Base-by-base conservation (phyloP, 2,329 filamentous ascomycete species). In the Rasamsonia emersonii region DNA sequence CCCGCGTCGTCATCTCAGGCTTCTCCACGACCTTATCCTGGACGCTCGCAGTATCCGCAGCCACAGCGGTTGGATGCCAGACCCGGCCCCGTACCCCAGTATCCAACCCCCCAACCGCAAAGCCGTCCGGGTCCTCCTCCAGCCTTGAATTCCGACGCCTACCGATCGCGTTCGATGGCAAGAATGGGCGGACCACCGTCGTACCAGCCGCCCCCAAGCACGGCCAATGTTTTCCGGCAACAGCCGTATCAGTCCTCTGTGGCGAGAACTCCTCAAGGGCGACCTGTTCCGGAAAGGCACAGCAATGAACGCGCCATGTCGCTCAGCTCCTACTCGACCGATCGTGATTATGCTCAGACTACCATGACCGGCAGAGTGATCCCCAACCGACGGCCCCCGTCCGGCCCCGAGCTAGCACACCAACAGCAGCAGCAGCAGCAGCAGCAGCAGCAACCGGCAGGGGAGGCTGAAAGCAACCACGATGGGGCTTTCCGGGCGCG, bases 241-340 rank as follows among this genome's bases (percentile, higher is more conserved):
- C 77, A 82, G 37, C 81, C 78, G 18, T 89, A 85, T 51, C 75
- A 78, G 36, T 42, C 57, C 24, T 46, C 65, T 63, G 41, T 68
- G 43, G 79, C 86, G 40, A 93, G 86, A 29, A 98, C 91, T 3
- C 85, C 88, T 6, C 88, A 95, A 56, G 91, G 91, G 18, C 76
- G 91, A 39, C 70, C 91, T 20, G 86, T 98, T 6, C 91, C 91
- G 1, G 88, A 95, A 53, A 78, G 89, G 33, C 82, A 88, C 40
- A 85, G 93, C 35, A 89, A 96, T 49, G 89, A 96, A 58, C 77
- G 91, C 36, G 79, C 91, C 41, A 96, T 96, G 91, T 94, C 89
- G 27, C 81, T 98, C 80, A 91, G 82, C 4, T 85, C 83, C 7
- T 83, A 86, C 45, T 71, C 79, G 3, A 71, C 81, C 33, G 85